phyloP scores from a whole-genome alignment of 495 filamentous ascomycete genomes.

The Platismatia glauca region DNA sequence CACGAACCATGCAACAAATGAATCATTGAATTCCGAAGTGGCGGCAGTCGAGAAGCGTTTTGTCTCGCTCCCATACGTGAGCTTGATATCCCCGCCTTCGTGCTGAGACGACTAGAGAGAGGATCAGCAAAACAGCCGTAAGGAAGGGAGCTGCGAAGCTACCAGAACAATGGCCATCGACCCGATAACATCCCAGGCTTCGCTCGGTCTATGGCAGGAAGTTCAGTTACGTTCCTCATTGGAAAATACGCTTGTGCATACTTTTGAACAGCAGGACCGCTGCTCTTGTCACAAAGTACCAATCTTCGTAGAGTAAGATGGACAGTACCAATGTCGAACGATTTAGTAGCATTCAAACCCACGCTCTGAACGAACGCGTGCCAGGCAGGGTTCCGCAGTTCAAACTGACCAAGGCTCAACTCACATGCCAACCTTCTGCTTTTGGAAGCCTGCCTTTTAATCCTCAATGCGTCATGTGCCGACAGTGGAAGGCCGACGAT shows the following conservation, averaged over 20 bases:
- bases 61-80: background rate
- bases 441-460: background rate
- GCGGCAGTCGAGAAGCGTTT: background rate
- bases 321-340: background rate
- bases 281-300: background rate
- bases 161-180: background rate
- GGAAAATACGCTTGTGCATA: background rate
- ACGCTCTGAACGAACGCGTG: background rate
- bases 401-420: background rate
- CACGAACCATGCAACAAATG: conserved; percentile 4
- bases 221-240: background rate
- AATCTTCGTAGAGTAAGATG: background rate
- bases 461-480: background rate
- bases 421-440: background rate
- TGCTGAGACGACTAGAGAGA: background rate
- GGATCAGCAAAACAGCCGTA: background rate
- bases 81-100: conserved; percentile 1
- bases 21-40: background rate
- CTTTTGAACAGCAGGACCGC: background rate
- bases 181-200: background rate
- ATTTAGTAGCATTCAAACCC: background rate
- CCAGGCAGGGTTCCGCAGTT: background rate
- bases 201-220: background rate
- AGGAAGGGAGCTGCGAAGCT: background rate
- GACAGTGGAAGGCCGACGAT: conserved; percentile 3